Conservation (phyloP, 345 rosid species). For the Raphanus sativus region DNA sequence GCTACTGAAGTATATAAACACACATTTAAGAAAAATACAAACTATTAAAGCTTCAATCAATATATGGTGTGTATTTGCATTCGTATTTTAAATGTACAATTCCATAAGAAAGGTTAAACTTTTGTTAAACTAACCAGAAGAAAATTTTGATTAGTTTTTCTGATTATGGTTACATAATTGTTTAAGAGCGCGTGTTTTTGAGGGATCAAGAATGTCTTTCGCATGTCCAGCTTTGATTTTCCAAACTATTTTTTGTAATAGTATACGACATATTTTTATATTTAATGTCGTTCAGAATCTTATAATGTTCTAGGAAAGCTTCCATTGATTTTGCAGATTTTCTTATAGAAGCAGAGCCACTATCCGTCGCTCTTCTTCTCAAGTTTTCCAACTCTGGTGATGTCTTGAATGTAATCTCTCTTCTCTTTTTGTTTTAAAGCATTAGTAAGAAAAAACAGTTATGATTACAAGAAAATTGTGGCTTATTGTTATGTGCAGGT, state of each 20-base stretch:
- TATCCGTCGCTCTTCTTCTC: background rate
- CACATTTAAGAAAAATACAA: background rate
- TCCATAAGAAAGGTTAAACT: background rate
- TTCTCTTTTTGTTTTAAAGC: background rate
- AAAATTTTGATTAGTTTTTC: background rate
- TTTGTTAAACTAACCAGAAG: background rate
- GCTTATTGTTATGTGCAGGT: background rate
- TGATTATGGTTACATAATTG: background rate
- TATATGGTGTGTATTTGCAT: slow-evolving; percentile 31
- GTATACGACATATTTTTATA: background rate
- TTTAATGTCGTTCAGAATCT: background rate
- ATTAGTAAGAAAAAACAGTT: background rate
- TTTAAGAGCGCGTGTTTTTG: slow-evolving; percentile 39
- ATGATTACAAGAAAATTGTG: background rate
- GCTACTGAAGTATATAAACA: background rate
- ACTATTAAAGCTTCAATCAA: background rate
- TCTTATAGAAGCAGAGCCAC: background rate
- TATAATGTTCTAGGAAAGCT: background rate
- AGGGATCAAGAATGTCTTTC: slow-evolving; percentile 45
- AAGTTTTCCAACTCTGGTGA: background rate
- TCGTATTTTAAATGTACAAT: background rate
- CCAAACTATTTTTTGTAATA: background rate
- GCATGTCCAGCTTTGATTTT: background rate
- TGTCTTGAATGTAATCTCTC: background rate
- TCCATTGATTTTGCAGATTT: background rate